Evolutionary conservation across 176 grass and related monocot genomes (phyloP), one percentile per base, ranked within the genome.

Genomic region (Carex kokanica): DNA sequence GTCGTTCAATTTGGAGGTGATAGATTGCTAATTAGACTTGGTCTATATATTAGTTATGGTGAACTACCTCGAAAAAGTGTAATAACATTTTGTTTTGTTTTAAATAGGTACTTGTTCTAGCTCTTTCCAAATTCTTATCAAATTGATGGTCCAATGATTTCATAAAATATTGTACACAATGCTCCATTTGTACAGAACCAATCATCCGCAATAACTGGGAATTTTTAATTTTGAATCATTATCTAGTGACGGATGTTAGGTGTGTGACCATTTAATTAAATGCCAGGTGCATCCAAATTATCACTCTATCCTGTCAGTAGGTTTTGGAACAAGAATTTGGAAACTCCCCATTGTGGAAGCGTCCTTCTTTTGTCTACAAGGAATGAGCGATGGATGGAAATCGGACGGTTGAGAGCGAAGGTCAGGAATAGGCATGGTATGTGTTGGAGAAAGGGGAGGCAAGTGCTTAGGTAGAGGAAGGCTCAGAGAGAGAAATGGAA

Each of bases 381-480:
- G 5, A 38, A 34, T 52, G 9, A 65, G 13, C n/a, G 41, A 49
- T 38, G 85, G 66, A 83, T 77, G 8, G 12, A 52, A 55, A 78
- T 60, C 62, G 36, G 41, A 52, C 13, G 74, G 66, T 24, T 29
- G 59, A 23, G 40, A 74, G 23, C 16, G 16, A 16, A 75, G 84
- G 31, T 12, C 11, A 15, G 47, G 11, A 25, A 78, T 41, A 57
- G 82, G 68, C 83, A 89, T 57, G 83, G 63, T 40, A 6, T 77
- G 83, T 89, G 88, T 85, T 71, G 83, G 83, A 81, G 20, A 89
- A 89, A 86, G 88, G 63, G 87, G 38, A 54, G 67, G 78, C 87
- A 89, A 67, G 58, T 64, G 63, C 62, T 78, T 78, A 57, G 84
- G 80, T 34, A 65, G 70, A 57, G 79, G 49, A 53, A 43, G 63